Conservation (phyloP, 2,329 filamentous ascomycete genomes). For the Didymella lethalis region DNA sequence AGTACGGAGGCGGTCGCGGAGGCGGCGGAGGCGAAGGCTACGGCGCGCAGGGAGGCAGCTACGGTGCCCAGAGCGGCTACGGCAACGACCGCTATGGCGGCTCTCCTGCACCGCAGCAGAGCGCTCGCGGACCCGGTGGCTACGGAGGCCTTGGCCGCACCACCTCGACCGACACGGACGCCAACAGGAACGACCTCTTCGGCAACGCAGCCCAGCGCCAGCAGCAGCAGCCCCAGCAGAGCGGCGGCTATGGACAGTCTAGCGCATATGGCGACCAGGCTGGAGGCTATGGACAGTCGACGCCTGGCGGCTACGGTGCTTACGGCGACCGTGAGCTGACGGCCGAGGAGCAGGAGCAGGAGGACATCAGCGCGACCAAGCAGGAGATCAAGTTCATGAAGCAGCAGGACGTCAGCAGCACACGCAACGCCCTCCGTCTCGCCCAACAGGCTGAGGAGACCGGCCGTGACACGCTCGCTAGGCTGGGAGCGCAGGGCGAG, state of each 20-base stretch:
- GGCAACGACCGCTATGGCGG: constrained; percentile 61
- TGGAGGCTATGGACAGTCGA: constrained; percentile 33
- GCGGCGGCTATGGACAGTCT: constrained; percentile 38
- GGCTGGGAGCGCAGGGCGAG: constrained; percentile 47
- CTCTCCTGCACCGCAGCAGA: constrained; percentile 27
- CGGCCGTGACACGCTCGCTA: constrained; percentile 59
- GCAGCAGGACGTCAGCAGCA: constrained; percentile 73
- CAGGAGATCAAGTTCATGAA: constrained; percentile 78
- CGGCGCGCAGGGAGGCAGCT: constrained; percentile 40
- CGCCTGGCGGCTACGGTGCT: constrained; percentile 52
- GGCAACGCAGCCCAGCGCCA: constrained; percentile 62
- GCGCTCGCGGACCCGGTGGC: constrained; percentile 46
- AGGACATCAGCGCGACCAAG: constrained; percentile 75
- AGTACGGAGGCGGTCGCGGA: constrained; percentile 53
- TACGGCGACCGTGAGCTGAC: constrained; percentile 80
- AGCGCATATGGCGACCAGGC: constrained; percentile 31
- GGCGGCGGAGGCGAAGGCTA: constrained; percentile 37
- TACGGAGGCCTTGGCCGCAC: constrained; percentile 50
- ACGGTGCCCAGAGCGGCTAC: constrained; percentile 50
- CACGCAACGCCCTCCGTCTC: constrained; percentile 68
- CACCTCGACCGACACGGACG: constrained; percentile 59
- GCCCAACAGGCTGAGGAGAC: constrained; percentile 75
- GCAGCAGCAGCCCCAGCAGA: constrained; percentile 53
- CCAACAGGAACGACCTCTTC: constrained; percentile 71
- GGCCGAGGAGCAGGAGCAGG: constrained; percentile 77